phyloP scores from a whole-genome alignment of 805 yeast genomes.

The Candida easanensis region DNA sequence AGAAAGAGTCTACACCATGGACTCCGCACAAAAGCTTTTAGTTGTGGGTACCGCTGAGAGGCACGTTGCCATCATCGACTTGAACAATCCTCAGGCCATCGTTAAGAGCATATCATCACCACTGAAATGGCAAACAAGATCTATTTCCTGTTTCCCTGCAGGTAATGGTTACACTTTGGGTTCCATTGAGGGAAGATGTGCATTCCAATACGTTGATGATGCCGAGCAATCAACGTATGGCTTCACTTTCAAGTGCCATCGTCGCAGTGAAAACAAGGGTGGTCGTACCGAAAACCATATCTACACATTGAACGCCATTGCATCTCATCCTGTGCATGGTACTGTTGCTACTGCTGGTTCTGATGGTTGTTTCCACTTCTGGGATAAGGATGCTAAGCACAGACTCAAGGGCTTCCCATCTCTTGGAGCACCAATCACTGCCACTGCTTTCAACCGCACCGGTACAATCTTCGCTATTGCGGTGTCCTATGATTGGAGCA shows the following conservation, averaged over 20 bases:
- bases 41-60: constrained; percentile 95
- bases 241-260: constrained; percentile 93
- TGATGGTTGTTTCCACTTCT: constrained; percentile 89
- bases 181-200: constrained; percentile 93
- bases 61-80: constrained; percentile 71
- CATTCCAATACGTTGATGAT: constrained; percentile 88
- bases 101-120: constrained; percentile 75
- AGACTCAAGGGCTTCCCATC: constrained; percentile 79
- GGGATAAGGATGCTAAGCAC: constrained; percentile 94
- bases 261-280: constrained; percentile 58
- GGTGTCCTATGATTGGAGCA: constrained; percentile 91
- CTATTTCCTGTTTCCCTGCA: constrained; percentile 79
- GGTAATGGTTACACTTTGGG: constrained; percentile 94
- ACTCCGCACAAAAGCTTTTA: constrained; percentile 70
- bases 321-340: constrained; percentile 86
- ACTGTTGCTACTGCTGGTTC: constrained; percentile 93
- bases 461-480: constrained; percentile 92
- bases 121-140: constrained; percentile 84
- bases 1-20: constrained; percentile 90
- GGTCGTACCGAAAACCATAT: constrained; percentile 60
- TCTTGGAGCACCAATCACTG: constrained; percentile 64
- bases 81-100: constrained; percentile 78
- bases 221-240: constrained; percentile 67
- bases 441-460: constrained; percentile 74
- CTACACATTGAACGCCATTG: constrained; percentile 75